These are phyloP conservation scores for Keithomyces neogunnii DNA, from an alignment of 2,329 filamentous ascomycete species.

Conservation along the genomic window DNA sequence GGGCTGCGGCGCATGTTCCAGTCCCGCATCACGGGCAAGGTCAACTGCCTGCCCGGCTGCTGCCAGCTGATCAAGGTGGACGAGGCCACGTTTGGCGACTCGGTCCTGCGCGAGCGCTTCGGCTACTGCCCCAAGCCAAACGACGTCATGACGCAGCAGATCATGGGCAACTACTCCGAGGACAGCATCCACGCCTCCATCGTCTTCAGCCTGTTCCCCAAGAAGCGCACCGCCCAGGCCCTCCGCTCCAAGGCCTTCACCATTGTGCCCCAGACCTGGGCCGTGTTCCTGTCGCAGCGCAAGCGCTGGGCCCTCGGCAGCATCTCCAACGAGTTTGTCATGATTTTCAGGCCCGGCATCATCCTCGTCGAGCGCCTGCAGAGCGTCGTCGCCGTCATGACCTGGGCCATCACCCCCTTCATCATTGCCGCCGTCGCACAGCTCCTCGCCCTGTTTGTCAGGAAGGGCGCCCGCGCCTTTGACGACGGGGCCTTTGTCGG, in stretches of 20 bases:
- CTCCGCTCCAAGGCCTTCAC: constrained; percentile 38
- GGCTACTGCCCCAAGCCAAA: constrained; percentile 40
- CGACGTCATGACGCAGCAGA: constrained; percentile 38
- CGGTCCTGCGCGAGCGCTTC: constrained; percentile 35
- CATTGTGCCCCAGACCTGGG: constrained; percentile 34
- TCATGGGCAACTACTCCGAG: constrained; percentile 40
- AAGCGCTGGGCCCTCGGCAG: constrained; percentile 40
- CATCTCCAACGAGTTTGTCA: constrained; percentile 39
- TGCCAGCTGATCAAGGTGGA: constrained; percentile 42
- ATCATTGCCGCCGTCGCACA: constrained; percentile 31
- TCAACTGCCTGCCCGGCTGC: constrained; percentile 39
- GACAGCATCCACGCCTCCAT: constrained; percentile 41
- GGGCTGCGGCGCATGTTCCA: constrained; percentile 40
- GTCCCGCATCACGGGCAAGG: constrained; percentile 38
- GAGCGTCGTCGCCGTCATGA: constrained; percentile 35
- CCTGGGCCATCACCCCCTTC: constrained; percentile 37
- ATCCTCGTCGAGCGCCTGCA: constrained; percentile 34
- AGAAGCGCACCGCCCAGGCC: constrained; percentile 36
- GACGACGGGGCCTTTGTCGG: constrained; percentile 26
- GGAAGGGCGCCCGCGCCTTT: constrained; percentile 23
- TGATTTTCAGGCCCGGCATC: constrained; percentile 35
- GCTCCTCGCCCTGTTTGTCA: constrained; percentile 25
- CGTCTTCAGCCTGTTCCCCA: constrained; percentile 36
- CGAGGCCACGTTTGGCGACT: constrained; percentile 38
- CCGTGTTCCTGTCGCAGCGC: constrained; percentile 39